These are phyloP conservation scores for Ailanthus altissimus DNA, from an alignment of 345 rosid genomes.

Conservation along the genomic window DNA sequence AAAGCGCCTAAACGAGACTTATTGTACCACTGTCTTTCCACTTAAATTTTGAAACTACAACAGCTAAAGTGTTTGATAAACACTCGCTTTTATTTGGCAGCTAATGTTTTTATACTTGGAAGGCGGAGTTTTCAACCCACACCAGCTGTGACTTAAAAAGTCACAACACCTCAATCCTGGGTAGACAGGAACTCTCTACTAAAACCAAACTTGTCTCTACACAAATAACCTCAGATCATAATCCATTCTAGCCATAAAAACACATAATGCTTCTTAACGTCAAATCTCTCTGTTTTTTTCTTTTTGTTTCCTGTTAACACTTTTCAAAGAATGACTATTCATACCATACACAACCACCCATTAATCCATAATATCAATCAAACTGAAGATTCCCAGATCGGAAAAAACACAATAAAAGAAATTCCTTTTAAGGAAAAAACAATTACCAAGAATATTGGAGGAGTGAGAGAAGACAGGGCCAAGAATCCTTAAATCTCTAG, in stretches of 20 bases:
- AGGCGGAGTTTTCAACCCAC: no score
- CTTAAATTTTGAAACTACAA: no score
- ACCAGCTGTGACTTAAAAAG: no score
- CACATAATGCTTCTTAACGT: not conserved
- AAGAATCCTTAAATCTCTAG: slow-evolving; percentile 92
- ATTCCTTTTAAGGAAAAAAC: not conserved
- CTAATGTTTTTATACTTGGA: no score
- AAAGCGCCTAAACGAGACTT: not conserved
- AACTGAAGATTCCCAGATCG: not conserved
- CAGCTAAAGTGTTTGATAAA: no score
- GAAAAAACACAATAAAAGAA: not conserved
- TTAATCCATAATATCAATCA: not conserved
- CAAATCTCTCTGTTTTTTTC: not conserved
- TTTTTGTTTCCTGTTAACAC: not conserved
- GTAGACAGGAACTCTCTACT: not conserved
- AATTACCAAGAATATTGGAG: slow-evolving; percentile 73
- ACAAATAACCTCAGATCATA: not conserved
- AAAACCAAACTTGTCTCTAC: not conserved
- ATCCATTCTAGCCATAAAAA: not conserved
- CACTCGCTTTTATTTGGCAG: no score
- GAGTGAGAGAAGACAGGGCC: slow-evolving; percentile 93
- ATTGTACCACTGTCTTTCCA: no score
- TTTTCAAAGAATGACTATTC: not conserved
- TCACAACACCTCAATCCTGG: no score
- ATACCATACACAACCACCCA: not conserved